Evolutionary conservation across 164 flowering plant species (phyloP), one percentile per base, ranked within the genome.

Genomic region (Tetrastigma voinierianum): DNA sequence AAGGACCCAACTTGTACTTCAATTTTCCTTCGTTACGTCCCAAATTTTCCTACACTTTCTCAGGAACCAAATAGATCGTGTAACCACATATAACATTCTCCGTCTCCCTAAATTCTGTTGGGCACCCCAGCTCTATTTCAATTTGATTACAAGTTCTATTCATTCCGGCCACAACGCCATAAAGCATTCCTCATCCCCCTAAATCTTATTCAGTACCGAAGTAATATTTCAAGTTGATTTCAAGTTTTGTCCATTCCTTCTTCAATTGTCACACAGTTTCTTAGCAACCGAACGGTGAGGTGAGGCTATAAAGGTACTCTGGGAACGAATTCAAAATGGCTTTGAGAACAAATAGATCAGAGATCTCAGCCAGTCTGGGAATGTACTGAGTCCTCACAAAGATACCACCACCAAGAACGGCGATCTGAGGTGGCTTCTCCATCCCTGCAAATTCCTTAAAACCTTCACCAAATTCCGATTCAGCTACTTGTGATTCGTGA

Each of bases 311-410:
- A 13, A 12, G 3, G 21, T 69, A 89, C 98, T n/a, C 96, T 91
- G 76, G 20, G 86, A 65, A 15, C 96, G 97, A 66, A 96, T 89
- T 97, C 98, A 93, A 65, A 93, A 93, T 88, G 24, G 78, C 71
- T 75, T 76, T 86, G 52, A 91, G 71, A 62, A 67, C 32, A 48
- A 93, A 62, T 40, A 87, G 77, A 63, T 90, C 65, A 55, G 98
- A 79, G 56, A 89, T 85, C 77, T 93, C 98, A n/a, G 84, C 79
- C 24, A 93, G 79, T 66, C 93, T 73, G 14, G 98, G 97, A 66
- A 93, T 83, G 80, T 91, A 93, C 59, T 87, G 89, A 23, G 81
- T 84, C 61, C 72, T 86, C 17, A 88, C 97, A 68, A 90, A 93
- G 64, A 80, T 91, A 6, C 98, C 98, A 20, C 91, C 97, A 43